A percentile compares a stretch with the other conserved stretches of the same genome.
phyloP scores from a whole-genome alignment of 2,329 filamentous ascomycete genomes.

The Byssochlamys sp. region DNA sequence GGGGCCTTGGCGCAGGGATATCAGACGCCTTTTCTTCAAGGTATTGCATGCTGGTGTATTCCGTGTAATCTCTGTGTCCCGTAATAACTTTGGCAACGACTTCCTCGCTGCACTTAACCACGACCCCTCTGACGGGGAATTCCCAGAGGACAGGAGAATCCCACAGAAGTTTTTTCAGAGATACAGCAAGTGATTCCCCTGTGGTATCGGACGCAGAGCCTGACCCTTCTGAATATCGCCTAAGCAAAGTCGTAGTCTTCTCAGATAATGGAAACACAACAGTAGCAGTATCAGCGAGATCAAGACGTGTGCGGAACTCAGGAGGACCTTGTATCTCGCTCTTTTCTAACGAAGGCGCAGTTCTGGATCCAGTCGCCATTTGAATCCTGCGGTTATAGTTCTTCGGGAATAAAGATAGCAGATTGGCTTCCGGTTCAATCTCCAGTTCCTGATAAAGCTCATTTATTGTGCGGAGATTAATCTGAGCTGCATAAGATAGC shows the following conservation, averaged over 20 bases:
- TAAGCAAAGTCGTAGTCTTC: conserved; percentile 4
- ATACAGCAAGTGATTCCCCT: conserved; percentile 5
- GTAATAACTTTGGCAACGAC: conserved; percentile 7
- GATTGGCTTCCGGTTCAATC: conserved; percentile 12
- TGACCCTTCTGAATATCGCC: conserved; percentile 3
- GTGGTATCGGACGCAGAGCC: not conserved
- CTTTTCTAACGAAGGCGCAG: conserved; percentile 1
- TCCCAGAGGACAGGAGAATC: conserved; percentile 16
- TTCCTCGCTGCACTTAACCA: conserved; percentile 15
- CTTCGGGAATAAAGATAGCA: conserved; percentile 12
- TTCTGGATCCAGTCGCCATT: conserved; percentile 10
- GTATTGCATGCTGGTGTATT: conserved; percentile 19
- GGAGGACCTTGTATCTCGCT: not conserved
- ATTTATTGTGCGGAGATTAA: conserved; percentile 11
- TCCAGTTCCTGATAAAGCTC: conserved; percentile 8
- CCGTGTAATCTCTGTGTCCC: conserved; percentile 10
- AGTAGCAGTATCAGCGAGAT: conserved; percentile 11
- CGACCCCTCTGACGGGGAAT: conserved; percentile 10
- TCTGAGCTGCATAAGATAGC: conserved; percentile 9
- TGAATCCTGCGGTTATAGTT: conserved; percentile 14
- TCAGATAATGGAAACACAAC: conserved; percentile 17
- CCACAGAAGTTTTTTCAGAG: conserved; percentile 14
- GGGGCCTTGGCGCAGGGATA: conserved; percentile 18
- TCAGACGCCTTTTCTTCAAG: conserved; percentile 14
- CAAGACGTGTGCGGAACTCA: conserved; percentile 13